A percentile compares a stretch with the other conserved stretches of the same genome.
Conservation (phyloP, 495 filamentous ascomycete genomes). For the Podospora australis region DNA sequence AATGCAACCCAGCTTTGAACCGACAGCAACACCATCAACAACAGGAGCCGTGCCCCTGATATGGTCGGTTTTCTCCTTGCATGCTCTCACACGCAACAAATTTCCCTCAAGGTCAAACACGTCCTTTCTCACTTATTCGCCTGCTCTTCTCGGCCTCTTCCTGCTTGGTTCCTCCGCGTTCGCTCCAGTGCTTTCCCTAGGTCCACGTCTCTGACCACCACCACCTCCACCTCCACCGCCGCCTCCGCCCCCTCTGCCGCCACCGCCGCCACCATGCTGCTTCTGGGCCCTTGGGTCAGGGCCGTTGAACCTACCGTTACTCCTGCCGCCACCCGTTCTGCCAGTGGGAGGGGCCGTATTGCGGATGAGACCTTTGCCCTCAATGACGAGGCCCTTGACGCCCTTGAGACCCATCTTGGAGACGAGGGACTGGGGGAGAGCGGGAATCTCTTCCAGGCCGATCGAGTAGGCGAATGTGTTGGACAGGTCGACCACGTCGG, state of each 20-base stretch:
- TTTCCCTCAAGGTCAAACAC: too few species aligned
- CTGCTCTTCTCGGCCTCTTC: constrained; percentile 7
- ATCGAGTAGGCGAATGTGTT: constrained; percentile 21
- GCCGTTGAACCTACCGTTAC: neutral
- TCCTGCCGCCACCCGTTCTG: neutral
- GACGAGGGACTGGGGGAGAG: constrained; percentile 10
- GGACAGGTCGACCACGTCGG: constrained; percentile 17
- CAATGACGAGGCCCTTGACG: constrained; percentile 21
- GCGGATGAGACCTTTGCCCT: neutral
- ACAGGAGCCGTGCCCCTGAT: too few species aligned
- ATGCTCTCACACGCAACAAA: too few species aligned
- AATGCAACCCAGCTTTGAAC: too few species aligned
- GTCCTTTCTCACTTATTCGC: too few species aligned
- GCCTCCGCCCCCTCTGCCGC: neutral
- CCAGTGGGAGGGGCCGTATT: neutral
- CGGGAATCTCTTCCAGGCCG: constrained; percentile 17
- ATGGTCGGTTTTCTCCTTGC: too few species aligned
- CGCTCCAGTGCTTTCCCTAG: neutral
- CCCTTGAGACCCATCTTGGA: constrained; percentile 30
- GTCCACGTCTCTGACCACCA: neutral
- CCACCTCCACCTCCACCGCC: neutral
- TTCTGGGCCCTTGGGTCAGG: neutral
- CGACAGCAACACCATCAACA: too few species aligned
- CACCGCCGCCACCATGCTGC: neutral
- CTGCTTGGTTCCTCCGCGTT: constrained; percentile 13